Percentiles rank a stretch among this genome's conserved stretches.
Evolutionary conservation across 805 yeast genomes (phyloP).

Genomic region (Lipomyces starkeyi): DNA sequence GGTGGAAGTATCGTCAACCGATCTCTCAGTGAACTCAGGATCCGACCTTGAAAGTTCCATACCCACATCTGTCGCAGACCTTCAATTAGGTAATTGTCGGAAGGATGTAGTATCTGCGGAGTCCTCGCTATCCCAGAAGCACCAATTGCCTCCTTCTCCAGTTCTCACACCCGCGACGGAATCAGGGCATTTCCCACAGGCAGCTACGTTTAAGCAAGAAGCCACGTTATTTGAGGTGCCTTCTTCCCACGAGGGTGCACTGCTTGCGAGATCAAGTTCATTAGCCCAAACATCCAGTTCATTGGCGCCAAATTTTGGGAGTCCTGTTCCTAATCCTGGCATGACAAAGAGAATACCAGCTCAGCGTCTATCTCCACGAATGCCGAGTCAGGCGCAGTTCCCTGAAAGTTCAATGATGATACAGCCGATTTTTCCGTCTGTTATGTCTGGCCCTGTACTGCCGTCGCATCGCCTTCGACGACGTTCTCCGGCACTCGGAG

Average conservation of each 20-base stretch:
- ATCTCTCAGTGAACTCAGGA: not conserved
- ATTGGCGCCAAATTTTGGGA: not conserved
- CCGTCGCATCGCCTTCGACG: not conserved
- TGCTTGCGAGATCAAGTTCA: not conserved
- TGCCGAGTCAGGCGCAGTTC: not conserved
- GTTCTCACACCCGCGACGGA: no score
- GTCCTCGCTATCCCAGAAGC: not conserved
- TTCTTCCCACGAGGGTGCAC: not conserved
- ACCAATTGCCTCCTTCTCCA: not conserved
- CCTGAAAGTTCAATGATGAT: not conserved
- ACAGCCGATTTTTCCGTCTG: not conserved
- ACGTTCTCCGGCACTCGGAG: not conserved
- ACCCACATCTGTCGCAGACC: not conserved
- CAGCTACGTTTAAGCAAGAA: not conserved
- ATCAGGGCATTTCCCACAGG: not conserved
- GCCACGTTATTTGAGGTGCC: not conserved
- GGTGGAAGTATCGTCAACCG: not conserved
- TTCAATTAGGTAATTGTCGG: not conserved
- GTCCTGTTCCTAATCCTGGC: not conserved
- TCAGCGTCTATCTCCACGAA: not conserved
- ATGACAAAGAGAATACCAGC: not conserved
- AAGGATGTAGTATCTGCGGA: not conserved
- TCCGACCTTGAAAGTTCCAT: not conserved
- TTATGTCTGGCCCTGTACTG: not conserved
- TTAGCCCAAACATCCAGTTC: not conserved